Base-by-base conservation (phyloP, 2,329 filamentous ascomycete species). In the Diaporthe humulicola region DNA sequence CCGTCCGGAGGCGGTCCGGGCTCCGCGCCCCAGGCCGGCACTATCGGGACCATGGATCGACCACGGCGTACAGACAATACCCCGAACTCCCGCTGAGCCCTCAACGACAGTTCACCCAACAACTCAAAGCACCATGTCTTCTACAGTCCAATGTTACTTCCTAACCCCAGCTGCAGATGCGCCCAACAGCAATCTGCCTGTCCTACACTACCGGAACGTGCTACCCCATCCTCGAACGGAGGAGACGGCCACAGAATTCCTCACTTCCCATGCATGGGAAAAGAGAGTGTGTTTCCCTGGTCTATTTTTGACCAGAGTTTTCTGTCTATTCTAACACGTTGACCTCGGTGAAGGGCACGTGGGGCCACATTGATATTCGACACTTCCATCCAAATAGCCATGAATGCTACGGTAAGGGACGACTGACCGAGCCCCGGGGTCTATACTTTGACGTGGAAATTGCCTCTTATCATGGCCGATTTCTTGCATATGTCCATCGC, bases 311-410 rank as follows among this genome's bases (percentile, higher is more conserved):
- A 15, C 15, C 15, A 25, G 1, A 3, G 17, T 7, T 19, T 7
- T 19, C 2, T 42, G 9, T 8, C n/a, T 12, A 19, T n/a, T 40
- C 6, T 17, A 17, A 14, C 22, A 12, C 19, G 12, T n/a, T 61
- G 22, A 61, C 57, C 15, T n/a, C 3, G 14, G n/a, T 28, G 15
- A 19, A 80, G 0, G 85, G 87, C 4, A 90, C 84, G 3, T 71
- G 67, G 67, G 67, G 67, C 10, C 67, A 71, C 19, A 71, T 57
- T 45, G 67, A 57, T 25, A 71, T 71, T 22, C 67, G 67, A 15
- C 67, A 71, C 38, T 71, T 71, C 25, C 67, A 71, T 40, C 67
- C 67, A 19, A 71, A 71, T 50, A 71, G 50, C 14, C 67, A 71
- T 58, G 67, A 71, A 60, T 71, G 67, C 22, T 71, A 71, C 19